Evolutionary conservation across 148 eudicot species (phyloP).

Genomic region (Rhododendron henanense): DNA sequence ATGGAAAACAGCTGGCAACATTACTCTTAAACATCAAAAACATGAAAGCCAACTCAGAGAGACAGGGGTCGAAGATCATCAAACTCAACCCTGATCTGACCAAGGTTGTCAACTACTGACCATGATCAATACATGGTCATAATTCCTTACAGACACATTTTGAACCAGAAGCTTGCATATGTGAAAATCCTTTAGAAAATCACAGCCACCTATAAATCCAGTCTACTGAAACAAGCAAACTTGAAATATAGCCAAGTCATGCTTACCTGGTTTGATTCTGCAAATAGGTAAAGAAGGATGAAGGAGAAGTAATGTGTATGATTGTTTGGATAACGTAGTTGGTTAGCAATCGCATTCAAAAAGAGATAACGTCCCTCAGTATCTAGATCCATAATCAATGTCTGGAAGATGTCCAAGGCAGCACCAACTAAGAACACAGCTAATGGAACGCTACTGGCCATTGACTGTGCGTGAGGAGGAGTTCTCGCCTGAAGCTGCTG

Average conservation of each 20-base stretch:
- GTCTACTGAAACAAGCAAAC: background rate
- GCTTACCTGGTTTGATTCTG: conserved; percentile 72
- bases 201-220: background rate
- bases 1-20: background rate
- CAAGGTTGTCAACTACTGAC: background rate
- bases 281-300: conserved; percentile 66
- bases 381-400: conserved; percentile 65
- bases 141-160: background rate
- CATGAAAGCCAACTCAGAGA: background rate
- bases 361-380: conserved; percentile 92
- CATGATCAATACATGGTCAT: background rate
- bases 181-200: background rate
- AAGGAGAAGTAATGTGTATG: conserved; percentile 92
- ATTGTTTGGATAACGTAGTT: conserved; percentile 90
- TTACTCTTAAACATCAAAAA: background rate
- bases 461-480: conserved; percentile 56
- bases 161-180: background rate
- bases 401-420: conserved; percentile 74
- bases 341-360: conserved; percentile 87
- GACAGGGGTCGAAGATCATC: background rate
- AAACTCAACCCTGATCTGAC: background rate
- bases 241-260: background rate
- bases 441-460: conserved; percentile 35
- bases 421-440: conserved; percentile 49
- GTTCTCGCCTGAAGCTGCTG: conserved; percentile 77